phyloP scores from a whole-genome alignment of 176 grass and related monocot species.

The Microstegium vimineum region DNA sequence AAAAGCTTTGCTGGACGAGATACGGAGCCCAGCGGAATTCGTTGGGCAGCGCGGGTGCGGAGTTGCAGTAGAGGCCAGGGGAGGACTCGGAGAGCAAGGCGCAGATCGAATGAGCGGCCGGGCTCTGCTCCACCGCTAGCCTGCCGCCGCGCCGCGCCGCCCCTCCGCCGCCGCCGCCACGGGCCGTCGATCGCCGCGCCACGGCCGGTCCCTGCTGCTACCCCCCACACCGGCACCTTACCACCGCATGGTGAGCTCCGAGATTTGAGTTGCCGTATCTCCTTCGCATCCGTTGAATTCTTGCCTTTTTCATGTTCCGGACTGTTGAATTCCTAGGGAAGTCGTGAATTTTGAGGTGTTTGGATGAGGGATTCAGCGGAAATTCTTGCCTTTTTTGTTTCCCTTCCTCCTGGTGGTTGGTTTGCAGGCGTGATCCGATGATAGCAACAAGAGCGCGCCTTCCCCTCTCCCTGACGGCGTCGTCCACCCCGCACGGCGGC shows the following conservation, averaged over 20 bases:
- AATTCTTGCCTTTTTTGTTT: neutral
- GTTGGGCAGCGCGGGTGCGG: slow-evolving; percentile 32
- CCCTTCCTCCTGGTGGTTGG: neutral
- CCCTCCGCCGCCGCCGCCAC: neutral
- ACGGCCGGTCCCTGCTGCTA: slow-evolving; percentile 13
- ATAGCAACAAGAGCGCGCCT: slow-evolving; percentile 32
- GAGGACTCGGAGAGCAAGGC: neutral
- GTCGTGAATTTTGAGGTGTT: neutral
- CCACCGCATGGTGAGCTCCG: slow-evolving; percentile 38
- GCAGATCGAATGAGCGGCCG: slow-evolving; percentile 28
- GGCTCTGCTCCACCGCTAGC: slow-evolving; percentile 39
- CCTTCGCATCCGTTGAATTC: slow-evolving; percentile 8
- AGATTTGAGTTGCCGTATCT: neutral
- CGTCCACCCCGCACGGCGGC: slow-evolving; percentile 49
- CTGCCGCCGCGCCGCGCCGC: neutral
- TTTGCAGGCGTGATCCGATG: slow-evolving; percentile 61
- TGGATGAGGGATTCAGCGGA: neutral
- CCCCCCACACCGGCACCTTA: neutral
- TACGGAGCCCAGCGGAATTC: slow-evolving; percentile 22
- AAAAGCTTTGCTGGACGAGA: neutral
- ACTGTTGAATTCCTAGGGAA: neutral
- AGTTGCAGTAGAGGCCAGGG: slow-evolving; percentile 30
- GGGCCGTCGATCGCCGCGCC: slow-evolving; percentile 14
- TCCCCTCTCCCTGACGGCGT: slow-evolving; percentile 65
- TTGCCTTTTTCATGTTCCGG: neutral